Base-by-base conservation (phyloP, 2,329 filamentous ascomycete genomes). In the Penicillium sp. region DNA sequence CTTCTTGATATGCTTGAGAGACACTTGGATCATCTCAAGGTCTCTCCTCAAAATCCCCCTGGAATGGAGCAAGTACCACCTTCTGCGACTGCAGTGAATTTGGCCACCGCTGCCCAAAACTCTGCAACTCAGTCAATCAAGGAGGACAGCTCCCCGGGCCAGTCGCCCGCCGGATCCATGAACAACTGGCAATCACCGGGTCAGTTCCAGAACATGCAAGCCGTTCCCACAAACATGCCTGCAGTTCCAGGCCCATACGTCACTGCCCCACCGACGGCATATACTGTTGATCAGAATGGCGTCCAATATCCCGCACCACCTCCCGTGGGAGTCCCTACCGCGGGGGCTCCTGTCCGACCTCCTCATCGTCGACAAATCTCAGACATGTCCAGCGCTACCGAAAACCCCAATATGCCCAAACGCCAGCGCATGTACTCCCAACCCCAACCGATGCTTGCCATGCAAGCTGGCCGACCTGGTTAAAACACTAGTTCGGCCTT, bases 1-100 rank as follows among this genome's bases (percentile, higher is more conserved):
- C 90, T 94, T 79, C 82, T 91, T 52, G 86, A 88, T 61, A 89
- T 96, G 76, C 81, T 99, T 29, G 90, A 94, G 73, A 95, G 93
- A 69, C 91, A 97, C 69, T 80, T 97, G 47, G 83, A 85, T n/a
- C 88, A 92, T 69, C 81, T 96, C 57, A 87, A 95, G 69, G 91
- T 91, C 68, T 83, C 81, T 71, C 51, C 78, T 74, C 61, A 81
- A 76, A 80, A 81, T 7, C 43, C 43, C 6, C 50, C 50, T 11
- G 50, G 50, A 16, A 81, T 85, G 71, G 81, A 81, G n/a, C 76
- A 78, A 2, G 77, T 80, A 14, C 68, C 68, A 9, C 61, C 73
- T 18, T 51, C 62, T 3, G 63, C 72, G 21, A 61, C 67, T 10
- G 65, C 71, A 4, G 77, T 80, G 29, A 75, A 79, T 2, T 77